Percentiles rank a stretch among this genome's conserved stretches.
These are phyloP conservation scores for Coniella vitis DNA, from an alignment of 2,329 filamentous ascomycete genomes.

Conservation along the genomic window DNA sequence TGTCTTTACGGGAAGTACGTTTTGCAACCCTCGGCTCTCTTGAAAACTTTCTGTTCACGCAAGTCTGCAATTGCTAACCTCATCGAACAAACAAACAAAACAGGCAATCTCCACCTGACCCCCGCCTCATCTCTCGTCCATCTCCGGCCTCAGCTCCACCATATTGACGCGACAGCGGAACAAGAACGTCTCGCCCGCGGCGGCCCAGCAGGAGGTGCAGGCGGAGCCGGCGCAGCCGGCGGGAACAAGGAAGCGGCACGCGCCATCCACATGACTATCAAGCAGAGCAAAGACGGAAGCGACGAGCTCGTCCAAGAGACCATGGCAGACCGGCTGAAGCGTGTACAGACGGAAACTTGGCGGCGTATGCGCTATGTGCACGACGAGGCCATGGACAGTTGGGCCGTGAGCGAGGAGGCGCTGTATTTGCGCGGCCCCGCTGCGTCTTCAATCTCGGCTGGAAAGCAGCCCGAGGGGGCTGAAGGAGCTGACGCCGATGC, in stretches of 20 bases:
- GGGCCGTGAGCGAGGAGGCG: constrained; percentile 67
- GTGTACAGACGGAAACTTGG: constrained; percentile 80
- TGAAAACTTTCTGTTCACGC: too few relatives aligned
- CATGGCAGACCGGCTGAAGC: constrained; percentile 67
- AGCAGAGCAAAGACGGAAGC: constrained; percentile 59
- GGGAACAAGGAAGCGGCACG: constrained; percentile 46
- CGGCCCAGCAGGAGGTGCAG: constrained; percentile 22
- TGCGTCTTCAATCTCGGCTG: background rate
- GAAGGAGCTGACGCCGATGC: background rate
- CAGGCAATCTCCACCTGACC: constrained; percentile 81
- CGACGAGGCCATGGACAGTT: constrained; percentile 70
- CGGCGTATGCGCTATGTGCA: constrained; percentile 71
- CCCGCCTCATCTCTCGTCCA: constrained; percentile 78
- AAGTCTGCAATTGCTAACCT: too few relatives aligned
- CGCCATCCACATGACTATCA: constrained; percentile 81
- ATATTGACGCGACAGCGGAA: constrained; percentile 79
- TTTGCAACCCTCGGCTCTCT: too few relatives aligned
- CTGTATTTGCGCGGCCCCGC: constrained; percentile 44
- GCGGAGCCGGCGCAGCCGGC: constrained; percentile 24
- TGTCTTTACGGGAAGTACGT: constrained; percentile 71
- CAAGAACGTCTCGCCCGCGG: constrained; percentile 49
- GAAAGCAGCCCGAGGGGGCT: constrained; percentile 16
- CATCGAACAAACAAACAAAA: too few relatives aligned
- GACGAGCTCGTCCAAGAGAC: constrained; percentile 58
- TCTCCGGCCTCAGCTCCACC: constrained; percentile 85